These are phyloP conservation scores for Pichia sp. DNA, from an alignment of 1,139 yeast species.

Conservation along the genomic window DNA sequence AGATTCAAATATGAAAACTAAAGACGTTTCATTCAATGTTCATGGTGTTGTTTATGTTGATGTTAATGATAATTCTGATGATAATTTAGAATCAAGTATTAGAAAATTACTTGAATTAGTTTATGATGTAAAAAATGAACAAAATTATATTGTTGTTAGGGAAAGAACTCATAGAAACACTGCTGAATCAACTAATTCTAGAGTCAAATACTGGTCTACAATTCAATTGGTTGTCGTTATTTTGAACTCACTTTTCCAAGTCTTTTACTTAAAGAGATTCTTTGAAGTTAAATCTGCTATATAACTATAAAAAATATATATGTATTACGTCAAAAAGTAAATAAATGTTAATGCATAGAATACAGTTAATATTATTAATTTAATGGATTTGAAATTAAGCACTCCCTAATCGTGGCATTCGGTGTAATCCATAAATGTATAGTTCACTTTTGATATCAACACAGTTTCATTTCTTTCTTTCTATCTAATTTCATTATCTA, in stretches of 20 bases:
- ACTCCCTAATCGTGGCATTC: too few relatives aligned
- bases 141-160: slow-evolving; percentile 86
- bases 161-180: slow-evolving; percentile 98
- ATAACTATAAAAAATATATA: too few relatives aligned
- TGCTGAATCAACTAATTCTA: slow-evolving; percentile 92
- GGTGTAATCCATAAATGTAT: too few relatives aligned
- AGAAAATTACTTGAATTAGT: slow-evolving; percentile 70
- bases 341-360: too few relatives aligned
- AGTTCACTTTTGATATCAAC: too few relatives aligned
- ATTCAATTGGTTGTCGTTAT: slow-evolving; percentile 86
- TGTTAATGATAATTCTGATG: slow-evolving; percentile 72
- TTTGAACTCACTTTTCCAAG: slow-evolving; percentile 84
- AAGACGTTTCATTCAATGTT: slow-evolving; percentile 92
- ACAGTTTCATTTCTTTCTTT: too few relatives aligned
- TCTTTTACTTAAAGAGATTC: slow-evolving; percentile 87
- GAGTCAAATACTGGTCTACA: slow-evolving; percentile 97
- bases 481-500: too few relatives aligned
- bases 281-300: slow-evolving; percentile 91
- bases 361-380: too few relatives aligned
- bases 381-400: too few relatives aligned
- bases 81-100: slow-evolving; percentile 81
- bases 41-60: slow-evolving; percentile 91
- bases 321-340: too few relatives aligned
- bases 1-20: slow-evolving; percentile 60
- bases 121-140: slow-evolving; percentile 86